Evolutionary conservation across 192 early-diverging fungal genomes (phyloP).

Genomic region (Rhizophagus clarus): DNA sequence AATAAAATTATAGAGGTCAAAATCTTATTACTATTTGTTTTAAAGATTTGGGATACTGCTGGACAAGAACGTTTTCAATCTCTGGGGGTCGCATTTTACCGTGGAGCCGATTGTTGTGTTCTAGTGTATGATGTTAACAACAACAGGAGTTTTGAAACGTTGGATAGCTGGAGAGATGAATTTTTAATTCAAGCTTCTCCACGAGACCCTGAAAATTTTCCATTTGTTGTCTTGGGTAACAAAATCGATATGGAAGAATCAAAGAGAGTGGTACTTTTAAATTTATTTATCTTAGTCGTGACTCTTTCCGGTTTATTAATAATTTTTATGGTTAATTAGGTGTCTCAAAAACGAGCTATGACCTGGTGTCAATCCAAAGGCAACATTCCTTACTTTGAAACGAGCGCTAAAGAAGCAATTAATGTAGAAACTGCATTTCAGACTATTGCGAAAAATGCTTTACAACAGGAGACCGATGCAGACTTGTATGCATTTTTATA

Average conservation of each 20-base stretch:
- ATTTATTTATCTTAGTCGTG: background rate
- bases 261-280: conserved; percentile 72
- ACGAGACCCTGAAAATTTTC: conserved; percentile 95
- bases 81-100: conserved; percentile 98
- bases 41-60: conserved; percentile 96
- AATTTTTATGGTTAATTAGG: conserved; percentile 45
- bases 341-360: conserved; percentile 94
- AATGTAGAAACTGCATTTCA: conserved; percentile 98
- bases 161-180: conserved; percentile 98
- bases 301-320: background rate
- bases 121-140: conserved; percentile 97
- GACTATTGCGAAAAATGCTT: conserved; percentile 91
- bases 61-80: conserved; percentile 99
- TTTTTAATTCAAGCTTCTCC: conserved; percentile 96
- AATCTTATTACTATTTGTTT: conserved; percentile 8
- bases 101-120: conserved; percentile 99
- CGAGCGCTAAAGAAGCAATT: conserved; percentile 96
- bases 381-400: conserved; percentile 97
- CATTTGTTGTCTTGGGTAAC: conserved; percentile 99
- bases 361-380: conserved; percentile 97
- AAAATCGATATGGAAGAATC: conserved; percentile 98
- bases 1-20: background rate
- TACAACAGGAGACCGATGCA: conserved; percentile 91
- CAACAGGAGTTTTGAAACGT: conserved; percentile 89
- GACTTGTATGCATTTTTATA: conserved; percentile 62